phyloP scores from a whole-genome alignment of 352 stramenopile species.

The Globisporangium carolinianum region DNA sequence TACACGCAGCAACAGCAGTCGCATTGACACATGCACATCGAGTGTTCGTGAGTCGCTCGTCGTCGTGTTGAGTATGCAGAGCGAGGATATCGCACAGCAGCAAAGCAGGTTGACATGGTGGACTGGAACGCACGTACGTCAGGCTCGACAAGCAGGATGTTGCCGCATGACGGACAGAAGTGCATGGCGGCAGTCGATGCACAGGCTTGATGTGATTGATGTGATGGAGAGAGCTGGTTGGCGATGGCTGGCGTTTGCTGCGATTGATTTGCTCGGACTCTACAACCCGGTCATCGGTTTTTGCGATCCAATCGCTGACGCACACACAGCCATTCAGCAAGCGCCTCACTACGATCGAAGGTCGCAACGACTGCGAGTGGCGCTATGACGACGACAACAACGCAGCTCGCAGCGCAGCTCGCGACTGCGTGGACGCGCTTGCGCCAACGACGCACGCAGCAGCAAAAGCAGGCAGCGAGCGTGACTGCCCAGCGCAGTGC shows the following conservation, averaged over 20 bases:
- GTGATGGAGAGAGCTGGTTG: background rate
- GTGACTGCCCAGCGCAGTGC: conserved; percentile 2
- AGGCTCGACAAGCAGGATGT: conserved; percentile 87
- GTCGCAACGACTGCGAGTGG: background rate
- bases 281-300: background rate
- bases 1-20: background rate
- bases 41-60: too few relatives aligned
- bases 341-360: background rate
- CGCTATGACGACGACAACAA: too few relatives aligned
- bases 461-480: background rate
- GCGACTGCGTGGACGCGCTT: conserved; percentile 13
- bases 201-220: too few relatives aligned
- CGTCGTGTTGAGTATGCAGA: background rate
- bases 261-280: background rate
- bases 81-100: background rate
- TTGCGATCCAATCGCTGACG: too few relatives aligned
- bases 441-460: background rate
- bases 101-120: conserved; percentile 6
- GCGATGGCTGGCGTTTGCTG: background rate
- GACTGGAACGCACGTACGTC: conserved; percentile 32
- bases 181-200: conserved; percentile 39
- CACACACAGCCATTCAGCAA: too few relatives aligned
- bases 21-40: too few relatives aligned
- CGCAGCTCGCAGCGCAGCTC: conserved; percentile 12
- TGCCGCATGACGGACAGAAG: conserved; percentile 88